Conservation (phyloP, 2,329 filamentous ascomycete species). For the Pseudogymnoascus sp. region DNA sequence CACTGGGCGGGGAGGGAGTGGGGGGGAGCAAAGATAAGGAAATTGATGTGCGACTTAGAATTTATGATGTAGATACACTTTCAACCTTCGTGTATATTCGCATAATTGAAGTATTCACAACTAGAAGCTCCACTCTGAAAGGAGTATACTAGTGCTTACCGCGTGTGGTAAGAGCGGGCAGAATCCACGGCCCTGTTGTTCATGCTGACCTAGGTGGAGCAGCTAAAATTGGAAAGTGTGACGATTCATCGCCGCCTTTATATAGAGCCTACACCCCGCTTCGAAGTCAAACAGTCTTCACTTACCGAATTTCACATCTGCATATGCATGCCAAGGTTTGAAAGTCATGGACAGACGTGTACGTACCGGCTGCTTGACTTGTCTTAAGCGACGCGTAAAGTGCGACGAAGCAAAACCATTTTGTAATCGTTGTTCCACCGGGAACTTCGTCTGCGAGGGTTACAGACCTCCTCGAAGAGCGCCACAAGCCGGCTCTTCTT, state of each 20-base stretch:
- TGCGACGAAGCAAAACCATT: slow-evolving; percentile 22
- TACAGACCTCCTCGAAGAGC: neutral
- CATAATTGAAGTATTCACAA: too few species aligned
- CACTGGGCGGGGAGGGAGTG: too few species aligned
- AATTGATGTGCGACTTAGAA: too few species aligned
- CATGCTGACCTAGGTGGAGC: neutral
- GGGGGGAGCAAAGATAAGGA: too few species aligned
- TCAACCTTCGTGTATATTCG: too few species aligned
- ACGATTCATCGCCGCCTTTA: neutral
- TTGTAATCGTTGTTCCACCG: slow-evolving; percentile 19
- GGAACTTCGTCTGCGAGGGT: slow-evolving; percentile 17
- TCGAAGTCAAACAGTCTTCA: neutral
- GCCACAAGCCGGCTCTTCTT: neutral
- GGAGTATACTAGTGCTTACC: too few species aligned
- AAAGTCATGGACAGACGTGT: slow-evolving; percentile 1
- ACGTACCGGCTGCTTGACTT: slow-evolving; percentile 24
- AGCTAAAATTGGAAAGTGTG: neutral
- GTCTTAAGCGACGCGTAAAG: slow-evolving; percentile 22
- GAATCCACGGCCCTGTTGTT: neutral
- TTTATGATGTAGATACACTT: too few species aligned
- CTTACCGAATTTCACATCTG: neutral
- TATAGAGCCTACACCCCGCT: neutral
- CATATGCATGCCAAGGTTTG: neutral
- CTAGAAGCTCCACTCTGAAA: too few species aligned
- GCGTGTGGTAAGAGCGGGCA: neutral